Percentiles rank a stretch among this genome's conserved stretches.
Conservation (phyloP, 805 yeast genomes). For the Yamadazyma olivae region DNA sequence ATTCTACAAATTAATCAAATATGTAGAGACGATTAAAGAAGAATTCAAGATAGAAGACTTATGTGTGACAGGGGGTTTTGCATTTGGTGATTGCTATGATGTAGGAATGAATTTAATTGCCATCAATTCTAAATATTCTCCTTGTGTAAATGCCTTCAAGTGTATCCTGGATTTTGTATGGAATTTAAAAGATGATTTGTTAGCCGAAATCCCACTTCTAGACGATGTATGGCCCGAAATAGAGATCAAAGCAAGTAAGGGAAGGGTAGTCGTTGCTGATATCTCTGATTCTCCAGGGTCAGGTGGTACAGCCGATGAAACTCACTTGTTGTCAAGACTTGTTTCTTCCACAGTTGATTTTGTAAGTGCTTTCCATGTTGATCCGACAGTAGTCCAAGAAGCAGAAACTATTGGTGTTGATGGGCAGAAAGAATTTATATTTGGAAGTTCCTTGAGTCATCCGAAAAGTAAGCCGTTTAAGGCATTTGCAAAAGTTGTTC, state of each 20-base stretch:
- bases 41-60: conserved; percentile 1
- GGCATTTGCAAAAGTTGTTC: background rate
- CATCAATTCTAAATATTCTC: background rate
- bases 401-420: background rate
- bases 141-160: conserved; percentile 2
- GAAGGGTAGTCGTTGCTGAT: conserved; percentile 4
- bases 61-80: conserved; percentile 2
- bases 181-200: conserved; percentile 1
- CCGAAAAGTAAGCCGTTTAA: background rate
- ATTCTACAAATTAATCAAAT: background rate
- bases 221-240: background rate
- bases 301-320: conserved; percentile 5
- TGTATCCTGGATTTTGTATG: conserved; percentile 3
- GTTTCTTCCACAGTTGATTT: background rate
- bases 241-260: background rate
- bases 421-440: background rate
- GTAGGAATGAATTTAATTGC: conserved; percentile 5
- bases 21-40: background rate
- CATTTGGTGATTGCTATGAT: conserved; percentile 5
- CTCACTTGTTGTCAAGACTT: background rate
- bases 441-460: conserved; percentile 1
- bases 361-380: conserved; percentile 4
- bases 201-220: background rate
- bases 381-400: conserved; percentile 1
- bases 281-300: conserved; percentile 4